These are phyloP conservation scores for Barnettozyma pratensis DNA, from an alignment of 805 yeast species.

Conservation along the genomic window DNA sequence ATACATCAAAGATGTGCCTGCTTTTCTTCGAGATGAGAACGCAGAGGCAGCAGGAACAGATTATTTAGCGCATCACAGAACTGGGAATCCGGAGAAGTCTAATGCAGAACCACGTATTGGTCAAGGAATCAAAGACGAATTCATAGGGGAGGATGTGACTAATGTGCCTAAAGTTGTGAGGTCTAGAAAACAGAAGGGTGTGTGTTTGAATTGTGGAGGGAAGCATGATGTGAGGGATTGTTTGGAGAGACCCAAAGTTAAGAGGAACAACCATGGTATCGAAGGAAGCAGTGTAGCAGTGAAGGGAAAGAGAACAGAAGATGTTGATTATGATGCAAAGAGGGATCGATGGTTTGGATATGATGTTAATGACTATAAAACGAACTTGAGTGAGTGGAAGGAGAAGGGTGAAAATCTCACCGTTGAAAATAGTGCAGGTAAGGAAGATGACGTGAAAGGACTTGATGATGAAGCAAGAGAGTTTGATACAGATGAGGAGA, in stretches of 20 bases:
- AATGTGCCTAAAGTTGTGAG: not conserved
- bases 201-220: slow-evolving; percentile 57
- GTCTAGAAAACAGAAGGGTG: slow-evolving; percentile 26
- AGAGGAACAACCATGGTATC: slow-evolving; percentile 14
- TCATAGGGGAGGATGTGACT: slow-evolving; percentile 17
- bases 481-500: slow-evolving; percentile 38
- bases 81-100: slow-evolving; percentile 21
- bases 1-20: slow-evolving; percentile 35
- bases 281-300: slow-evolving; percentile 8
- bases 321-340: slow-evolving; percentile 26
- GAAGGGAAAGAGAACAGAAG: slow-evolving; percentile 19
- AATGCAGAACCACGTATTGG: slow-evolving; percentile 51
- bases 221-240: slow-evolving; percentile 51
- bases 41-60: slow-evolving; percentile 28
- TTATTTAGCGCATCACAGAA: slow-evolving; percentile 54
- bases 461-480: not conserved
- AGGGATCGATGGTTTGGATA: slow-evolving; percentile 56
- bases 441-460: slow-evolving; percentile 3
- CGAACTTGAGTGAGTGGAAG: slow-evolving; percentile 43
- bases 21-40: slow-evolving; percentile 29
- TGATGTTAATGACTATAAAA: slow-evolving; percentile 56
- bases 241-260: slow-evolving; percentile 48
- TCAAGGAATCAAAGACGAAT: slow-evolving; percentile 48
- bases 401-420: slow-evolving; percentile 17
- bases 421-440: slow-evolving; percentile 18